Percentiles rank a stretch among this genome's conserved stretches.
phyloP scores from a whole-genome alignment of 371 early-diverging fungal species.

The Zychaea mexicana region DNA sequence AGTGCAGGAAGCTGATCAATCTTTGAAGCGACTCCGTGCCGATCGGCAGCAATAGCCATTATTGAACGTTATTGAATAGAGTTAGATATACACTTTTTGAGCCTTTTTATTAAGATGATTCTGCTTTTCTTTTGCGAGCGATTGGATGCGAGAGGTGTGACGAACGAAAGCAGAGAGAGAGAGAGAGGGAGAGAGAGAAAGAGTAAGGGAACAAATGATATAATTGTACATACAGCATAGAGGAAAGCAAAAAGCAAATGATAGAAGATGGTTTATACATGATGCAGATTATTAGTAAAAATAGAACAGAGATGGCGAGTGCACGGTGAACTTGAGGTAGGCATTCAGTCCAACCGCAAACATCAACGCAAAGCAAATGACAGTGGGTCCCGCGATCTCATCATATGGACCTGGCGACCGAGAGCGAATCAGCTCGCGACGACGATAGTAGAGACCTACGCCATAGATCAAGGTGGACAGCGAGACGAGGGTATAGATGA shows the following conservation, averaged over 20 bases:
- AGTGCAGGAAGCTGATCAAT: slow-evolving; percentile 38
- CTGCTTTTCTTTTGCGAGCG: background rate
- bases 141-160: background rate
- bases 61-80: background rate
- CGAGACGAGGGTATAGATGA: slow-evolving; percentile 82
- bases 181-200: background rate
- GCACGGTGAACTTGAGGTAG: slow-evolving; percentile 72
- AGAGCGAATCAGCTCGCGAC: slow-evolving; percentile 78
- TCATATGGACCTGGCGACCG: slow-evolving; percentile 81
- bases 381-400: slow-evolving; percentile 80
- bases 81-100: background rate
- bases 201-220: slow-evolving; percentile 6
- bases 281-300: slow-evolving; percentile 24
- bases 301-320: slow-evolving; percentile 25
- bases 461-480: slow-evolving; percentile 90
- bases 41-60: background rate
- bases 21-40: slow-evolving; percentile 28
- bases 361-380: slow-evolving; percentile 85
- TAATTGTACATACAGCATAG: background rate
- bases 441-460: slow-evolving; percentile 91
- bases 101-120: background rate
- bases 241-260: background rate
- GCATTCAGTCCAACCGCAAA: slow-evolving; percentile 90
- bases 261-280: background rate
- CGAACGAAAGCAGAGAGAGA: background rate